These are phyloP conservation scores for Coccomyxa sp. DNA, from an alignment of 139 green algal genomes.

Conservation along the genomic window DNA sequence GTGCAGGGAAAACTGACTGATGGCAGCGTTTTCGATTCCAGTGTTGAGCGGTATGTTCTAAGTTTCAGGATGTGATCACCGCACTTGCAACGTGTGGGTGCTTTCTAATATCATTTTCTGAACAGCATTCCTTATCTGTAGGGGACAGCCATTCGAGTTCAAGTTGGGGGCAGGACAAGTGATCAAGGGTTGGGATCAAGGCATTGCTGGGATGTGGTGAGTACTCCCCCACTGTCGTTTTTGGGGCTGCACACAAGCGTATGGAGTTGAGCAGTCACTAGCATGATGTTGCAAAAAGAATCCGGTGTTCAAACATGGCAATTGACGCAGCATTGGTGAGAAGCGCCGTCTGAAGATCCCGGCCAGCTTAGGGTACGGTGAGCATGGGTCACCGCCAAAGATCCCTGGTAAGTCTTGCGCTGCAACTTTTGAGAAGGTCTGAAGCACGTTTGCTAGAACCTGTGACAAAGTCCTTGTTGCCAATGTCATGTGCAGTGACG, in stretches of 20 bases:
- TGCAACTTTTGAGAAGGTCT: neutral
- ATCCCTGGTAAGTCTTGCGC: conserved; percentile 38
- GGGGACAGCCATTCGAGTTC: conserved; percentile 34
- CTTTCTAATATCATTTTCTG: no score
- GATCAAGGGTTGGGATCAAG: conserved; percentile 48
- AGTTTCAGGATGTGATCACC: no score
- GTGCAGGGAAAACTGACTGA: conserved; percentile 31
- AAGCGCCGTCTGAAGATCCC: conserved; percentile 67
- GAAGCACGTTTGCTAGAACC: neutral
- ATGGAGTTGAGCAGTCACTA: neutral
- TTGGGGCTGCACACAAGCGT: neutral
- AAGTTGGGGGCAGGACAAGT: conserved; percentile 28
- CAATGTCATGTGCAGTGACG: neutral
- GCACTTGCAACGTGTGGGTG: no score
- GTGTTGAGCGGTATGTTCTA: neutral
- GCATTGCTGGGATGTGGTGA: conserved; percentile 35
- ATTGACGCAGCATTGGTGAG: conserved; percentile 36
- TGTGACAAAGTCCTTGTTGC: neutral
- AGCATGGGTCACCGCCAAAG: conserved; percentile 38
- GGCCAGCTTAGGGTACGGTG: conserved; percentile 53
- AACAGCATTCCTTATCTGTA: no score
- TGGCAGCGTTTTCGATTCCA: conserved; percentile 48
- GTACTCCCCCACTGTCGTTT: neutral
- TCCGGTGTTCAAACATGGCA: neutral
- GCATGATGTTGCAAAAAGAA: no score